Evolutionary conservation across 345 rosid genomes (phyloP), one percentile per base, ranked within the genome.

Genomic region (Populus deltoides): DNA sequence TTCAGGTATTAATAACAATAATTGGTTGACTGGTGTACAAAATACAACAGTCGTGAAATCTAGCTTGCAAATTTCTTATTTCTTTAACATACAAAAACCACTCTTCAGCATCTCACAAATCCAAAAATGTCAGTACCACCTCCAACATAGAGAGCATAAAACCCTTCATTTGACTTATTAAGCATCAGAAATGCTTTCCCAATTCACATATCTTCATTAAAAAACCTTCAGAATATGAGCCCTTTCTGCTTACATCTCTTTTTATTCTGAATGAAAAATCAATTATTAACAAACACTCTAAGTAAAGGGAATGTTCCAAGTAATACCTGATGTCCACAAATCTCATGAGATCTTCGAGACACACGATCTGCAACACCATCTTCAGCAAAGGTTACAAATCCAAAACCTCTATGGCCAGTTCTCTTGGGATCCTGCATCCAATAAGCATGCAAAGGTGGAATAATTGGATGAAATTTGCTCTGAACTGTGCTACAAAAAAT

Each of bases 311-410:
- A 74, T 5, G 65, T 39, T 73, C 25, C 20, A 66, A 12, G 27
- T 63, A 63, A 57, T 88, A 96, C 99, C 98, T 90, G 94, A 74
- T 96, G 99, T 77, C 99, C 99, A 86, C 97, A 92, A 79, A 94
- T 92, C 86, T 96, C 97, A 70, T 94, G 99, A 80, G 97, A 80
- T 81, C 98, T 92, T 70, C 94, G 88, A 43, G 97, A 82, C 66
- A 92, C 98, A 72, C 97, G 97, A 70, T 94, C 98, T 68, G 99
- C 99, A 35, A 91, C 95, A 66, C 95, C 99, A 31, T 97, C 95
- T 68, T 94, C 99, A 17, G 93, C 92, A 81, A 97, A 97, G 11
- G 98, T 94, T 36, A 94, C 98, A 76, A 97, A 94, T 75, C 98
- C 98, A 68, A 94, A 97, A 43, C 99, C 99, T 83, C 99, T 91